Evolutionary conservation across 2,329 filamentous ascomycete species (phyloP).

Genomic region (Cryphonectria japonica): DNA sequence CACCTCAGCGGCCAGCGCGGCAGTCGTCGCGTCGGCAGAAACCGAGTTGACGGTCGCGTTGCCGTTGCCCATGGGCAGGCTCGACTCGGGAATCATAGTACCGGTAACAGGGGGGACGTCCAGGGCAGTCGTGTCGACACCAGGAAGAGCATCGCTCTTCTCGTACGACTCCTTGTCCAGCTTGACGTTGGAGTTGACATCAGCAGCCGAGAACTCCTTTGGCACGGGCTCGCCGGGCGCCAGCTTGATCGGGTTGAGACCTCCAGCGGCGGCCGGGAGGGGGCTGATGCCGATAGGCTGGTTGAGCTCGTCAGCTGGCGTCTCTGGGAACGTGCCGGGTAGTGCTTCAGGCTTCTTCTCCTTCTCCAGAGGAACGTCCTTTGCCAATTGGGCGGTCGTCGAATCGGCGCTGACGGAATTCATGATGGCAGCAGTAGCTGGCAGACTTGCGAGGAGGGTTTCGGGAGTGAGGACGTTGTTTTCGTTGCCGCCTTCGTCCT

Average conservation of each 20-base stretch:
- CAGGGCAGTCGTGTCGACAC: conserved; percentile 43
- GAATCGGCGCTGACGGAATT: conserved; percentile 70
- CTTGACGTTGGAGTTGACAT: conserved; percentile 71
- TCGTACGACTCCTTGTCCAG: conserved; percentile 87
- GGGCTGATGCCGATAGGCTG: conserved; percentile 63
- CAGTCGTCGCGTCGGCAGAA: conserved; percentile 65
- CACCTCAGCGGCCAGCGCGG: conserved; percentile 68
- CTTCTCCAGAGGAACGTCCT: conserved; percentile 64
- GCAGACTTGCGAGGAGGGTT: conserved; percentile 60
- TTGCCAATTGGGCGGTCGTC: conserved; percentile 70
- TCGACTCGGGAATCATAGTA: conserved; percentile 80
- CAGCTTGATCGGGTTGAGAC: conserved; percentile 79
- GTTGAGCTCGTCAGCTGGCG: conserved; percentile 58
- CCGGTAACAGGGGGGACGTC: conserved; percentile 60
- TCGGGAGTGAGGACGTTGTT: conserved; percentile 89
- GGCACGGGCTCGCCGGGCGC: conserved; percentile 82
- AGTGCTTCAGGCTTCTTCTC: conserved; percentile 41
- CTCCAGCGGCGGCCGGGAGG: conserved; percentile 64
- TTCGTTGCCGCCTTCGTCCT: conserved; percentile 79
- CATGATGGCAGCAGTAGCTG: conserved; percentile 56
- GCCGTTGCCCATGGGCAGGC: conserved; percentile 64
- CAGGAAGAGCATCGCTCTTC: conserved; percentile 69
- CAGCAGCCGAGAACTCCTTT: conserved; percentile 67
- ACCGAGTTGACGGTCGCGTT: conserved; percentile 57
- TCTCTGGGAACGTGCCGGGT: conserved; percentile 74